phyloP scores from a whole-genome alignment of 2,329 filamentous ascomycete genomes.

The Pseudogymnoascus sp. region DNA sequence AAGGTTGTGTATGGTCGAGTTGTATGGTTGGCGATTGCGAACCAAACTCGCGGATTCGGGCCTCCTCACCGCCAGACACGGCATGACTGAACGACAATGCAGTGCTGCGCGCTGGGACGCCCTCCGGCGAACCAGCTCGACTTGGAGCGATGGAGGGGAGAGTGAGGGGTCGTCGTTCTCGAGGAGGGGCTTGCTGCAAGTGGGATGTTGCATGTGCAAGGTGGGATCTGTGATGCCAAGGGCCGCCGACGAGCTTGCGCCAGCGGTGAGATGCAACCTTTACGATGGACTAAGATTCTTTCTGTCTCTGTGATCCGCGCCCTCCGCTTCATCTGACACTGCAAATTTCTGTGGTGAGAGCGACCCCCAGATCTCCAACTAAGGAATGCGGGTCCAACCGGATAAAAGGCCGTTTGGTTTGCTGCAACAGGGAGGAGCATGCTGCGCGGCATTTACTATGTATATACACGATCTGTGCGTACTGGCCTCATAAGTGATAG shows the following conservation, averaged over 20 bases:
- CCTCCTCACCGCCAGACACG: constrained; percentile 1
- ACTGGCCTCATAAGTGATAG: neutral
- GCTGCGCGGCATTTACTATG: neutral
- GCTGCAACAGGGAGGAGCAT: neutral
- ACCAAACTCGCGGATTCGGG: neutral
- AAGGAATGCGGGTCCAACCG: constrained; percentile 2
- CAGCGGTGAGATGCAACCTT: constrained; percentile 1
- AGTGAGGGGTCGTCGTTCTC: neutral
- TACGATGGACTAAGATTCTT: neutral
- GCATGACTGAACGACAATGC: neutral
- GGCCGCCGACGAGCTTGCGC: neutral
- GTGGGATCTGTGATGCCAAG: constrained; percentile 2
- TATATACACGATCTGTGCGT: neutral
- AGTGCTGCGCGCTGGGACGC: neutral
- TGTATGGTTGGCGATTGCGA: neutral
- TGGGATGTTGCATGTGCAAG: neutral
- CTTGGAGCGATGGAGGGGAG: neutral
- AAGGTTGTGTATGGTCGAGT: neutral
- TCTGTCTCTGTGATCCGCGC: neutral
- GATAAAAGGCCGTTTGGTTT: constrained; percentile 1
- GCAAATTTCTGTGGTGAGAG: neutral
- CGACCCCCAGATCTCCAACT: neutral
- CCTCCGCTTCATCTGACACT: neutral
- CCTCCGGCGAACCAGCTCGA: neutral
- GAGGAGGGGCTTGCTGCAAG: neutral